Base-by-base conservation (phyloP, 164 flowering plant species). In the Berberis vulgaris region DNA sequence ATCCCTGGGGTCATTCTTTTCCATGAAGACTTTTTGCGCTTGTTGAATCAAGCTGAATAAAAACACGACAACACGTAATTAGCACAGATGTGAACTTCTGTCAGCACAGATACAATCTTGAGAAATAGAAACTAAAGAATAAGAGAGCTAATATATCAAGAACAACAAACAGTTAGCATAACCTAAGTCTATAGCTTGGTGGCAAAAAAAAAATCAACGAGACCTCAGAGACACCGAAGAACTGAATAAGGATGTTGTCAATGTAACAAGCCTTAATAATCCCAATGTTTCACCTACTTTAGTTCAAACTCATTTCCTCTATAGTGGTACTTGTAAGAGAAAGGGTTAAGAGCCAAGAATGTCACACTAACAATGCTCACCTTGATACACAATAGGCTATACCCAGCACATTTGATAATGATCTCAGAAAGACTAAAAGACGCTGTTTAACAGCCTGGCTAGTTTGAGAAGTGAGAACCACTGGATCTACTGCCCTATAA, bases 321-420 rank as follows among this genome's bases (percentile, higher is more conserved):
- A 52, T 52, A 1, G 2, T 6, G 2, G 10, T 7, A 52, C 54
- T 52, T 2, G n/a, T 52, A 52, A 12, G 1, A 52, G 13, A n/a
- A n/a, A 52, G n/a, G 10, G 4, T 10, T 12, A 61, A 5, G 46
- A 46, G 11, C 63, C 53, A 44, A 2, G 46, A 13, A 13, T 44
- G 42, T 11, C 3, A 26, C 4, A 2, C 60, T 60, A 45, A 8
- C 41, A 60, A 61, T n/a, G 38, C 72, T 49, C 66, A 90, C 99
- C 97, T 84, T 71, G 98, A 88, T 66, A 94, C 70, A 75, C 97
- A 90, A 73, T 81, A 83, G n/a, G 97, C 88, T 61, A 87, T 77
- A n/a, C 96, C 88, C 69, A 94, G 75, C 52, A 94, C 96, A 55
- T 97, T 88, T 5, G 98, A 90, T 69, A 88, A 79, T 60, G 98